Conservation (phyloP, 2,329 filamentous ascomycete genomes). For the Knoxdaviesia proteae region DNA sequence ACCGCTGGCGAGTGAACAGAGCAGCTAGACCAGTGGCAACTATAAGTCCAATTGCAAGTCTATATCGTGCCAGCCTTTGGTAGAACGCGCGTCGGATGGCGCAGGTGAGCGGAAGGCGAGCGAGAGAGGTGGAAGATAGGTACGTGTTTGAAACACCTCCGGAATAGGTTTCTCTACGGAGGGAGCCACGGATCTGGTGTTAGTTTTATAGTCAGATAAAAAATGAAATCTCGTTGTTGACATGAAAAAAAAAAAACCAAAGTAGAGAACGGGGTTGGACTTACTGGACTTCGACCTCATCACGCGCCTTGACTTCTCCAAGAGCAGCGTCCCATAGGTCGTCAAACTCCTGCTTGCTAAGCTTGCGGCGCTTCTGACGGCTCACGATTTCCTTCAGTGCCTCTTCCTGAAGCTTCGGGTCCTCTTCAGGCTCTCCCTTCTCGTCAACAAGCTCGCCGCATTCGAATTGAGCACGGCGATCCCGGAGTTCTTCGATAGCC, state of each 20-base stretch:
- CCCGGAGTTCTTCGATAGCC: constrained; percentile 67
- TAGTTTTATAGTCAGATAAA: constrained; percentile 23
- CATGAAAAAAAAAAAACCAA: constrained; percentile 6
- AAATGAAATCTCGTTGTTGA: constrained; percentile 8
- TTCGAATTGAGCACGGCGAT: constrained; percentile 74
- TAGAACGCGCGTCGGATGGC: constrained; percentile 58
- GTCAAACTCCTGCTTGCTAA: constrained; percentile 78
- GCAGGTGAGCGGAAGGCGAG: constrained; percentile 72
- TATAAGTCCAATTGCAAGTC: constrained; percentile 58
- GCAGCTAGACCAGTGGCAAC: constrained; percentile 25
- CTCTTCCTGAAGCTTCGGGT: constrained; percentile 40
- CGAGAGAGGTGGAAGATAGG: constrained; percentile 75
- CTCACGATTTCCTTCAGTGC: constrained; percentile 60
- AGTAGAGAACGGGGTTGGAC: constrained; percentile 13
- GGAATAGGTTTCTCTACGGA: constrained; percentile 52
- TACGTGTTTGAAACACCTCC: constrained; percentile 36
- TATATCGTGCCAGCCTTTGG: constrained; percentile 68
- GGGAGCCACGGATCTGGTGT: constrained; percentile 65
- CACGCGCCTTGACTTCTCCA: constrained; percentile 44
- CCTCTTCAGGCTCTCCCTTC: constrained; percentile 34
- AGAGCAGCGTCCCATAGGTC: constrained; percentile 63
- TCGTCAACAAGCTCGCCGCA: constrained; percentile 54
- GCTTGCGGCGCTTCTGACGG: constrained; percentile 58
- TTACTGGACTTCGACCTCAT: constrained; percentile 42
- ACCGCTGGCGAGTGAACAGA: constrained; percentile 43